A percentile compares a stretch with the other conserved stretches of the same genome.
Evolutionary conservation across 2,329 filamentous ascomycete genomes (phyloP).

Genomic region (Cercospora sp.): DNA sequence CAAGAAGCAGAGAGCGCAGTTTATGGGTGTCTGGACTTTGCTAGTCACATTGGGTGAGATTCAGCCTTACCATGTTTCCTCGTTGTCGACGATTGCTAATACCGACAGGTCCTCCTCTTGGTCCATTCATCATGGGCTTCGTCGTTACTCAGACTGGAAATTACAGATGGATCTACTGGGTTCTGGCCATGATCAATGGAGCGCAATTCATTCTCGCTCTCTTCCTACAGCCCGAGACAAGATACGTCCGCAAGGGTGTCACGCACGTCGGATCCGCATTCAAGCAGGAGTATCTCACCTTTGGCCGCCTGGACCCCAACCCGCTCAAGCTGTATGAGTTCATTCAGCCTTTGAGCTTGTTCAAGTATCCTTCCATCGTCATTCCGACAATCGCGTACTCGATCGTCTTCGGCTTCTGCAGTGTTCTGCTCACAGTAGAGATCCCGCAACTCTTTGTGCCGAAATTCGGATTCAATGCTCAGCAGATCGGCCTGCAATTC

Average conservation of each 20-base stretch:
- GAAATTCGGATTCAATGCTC: constrained; percentile 58
- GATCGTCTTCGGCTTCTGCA: constrained; percentile 59
- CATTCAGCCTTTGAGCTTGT: constrained; percentile 52
- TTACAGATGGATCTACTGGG: constrained; percentile 62
- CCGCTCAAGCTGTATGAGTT: constrained; percentile 55
- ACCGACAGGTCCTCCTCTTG: constrained; percentile 41
- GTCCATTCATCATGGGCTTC: constrained; percentile 45
- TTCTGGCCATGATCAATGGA: constrained; percentile 58
- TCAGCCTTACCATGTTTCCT: background rate
- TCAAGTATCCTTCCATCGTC: constrained; percentile 49
- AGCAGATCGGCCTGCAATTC: constrained; percentile 61
- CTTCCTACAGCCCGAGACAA: constrained; percentile 57
- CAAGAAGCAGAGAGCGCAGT: constrained; percentile 54
- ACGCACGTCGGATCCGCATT: constrained; percentile 43
- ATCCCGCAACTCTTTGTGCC: constrained; percentile 59
- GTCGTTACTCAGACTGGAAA: constrained; percentile 53
- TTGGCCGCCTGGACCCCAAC: constrained; percentile 54
- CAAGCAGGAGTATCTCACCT: constrained; percentile 48
- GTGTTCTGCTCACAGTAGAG: constrained; percentile 58
- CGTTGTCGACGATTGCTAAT: background rate
- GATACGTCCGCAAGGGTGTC: constrained; percentile 50
- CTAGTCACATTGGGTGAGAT: constrained; percentile 50
- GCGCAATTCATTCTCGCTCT: constrained; percentile 59
- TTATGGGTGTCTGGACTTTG: constrained; percentile 60
- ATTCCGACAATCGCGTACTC: constrained; percentile 56